A percentile compares a stretch with the other conserved stretches of the same genome.
These are phyloP conservation scores for Solanum rostratum DNA, from an alignment of 257 asterid species.

Conservation along the genomic window DNA sequence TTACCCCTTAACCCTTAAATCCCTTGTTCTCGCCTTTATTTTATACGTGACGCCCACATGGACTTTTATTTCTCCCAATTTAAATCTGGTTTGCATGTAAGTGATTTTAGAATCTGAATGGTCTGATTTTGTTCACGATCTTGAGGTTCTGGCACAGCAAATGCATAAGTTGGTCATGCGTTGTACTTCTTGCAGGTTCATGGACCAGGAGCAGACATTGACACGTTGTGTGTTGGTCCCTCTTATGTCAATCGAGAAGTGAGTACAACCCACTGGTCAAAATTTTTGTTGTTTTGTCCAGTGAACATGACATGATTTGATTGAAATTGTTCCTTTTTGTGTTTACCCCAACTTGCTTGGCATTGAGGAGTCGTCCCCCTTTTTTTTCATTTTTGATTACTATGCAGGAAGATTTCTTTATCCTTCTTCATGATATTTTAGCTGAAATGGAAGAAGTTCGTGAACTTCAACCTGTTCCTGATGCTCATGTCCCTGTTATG, in stretches of 20 bases:
- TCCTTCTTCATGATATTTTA: conserved; percentile 19
- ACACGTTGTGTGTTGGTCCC: conserved; percentile 29
- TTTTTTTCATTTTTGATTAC: not conserved
- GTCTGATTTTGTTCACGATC: not conserved
- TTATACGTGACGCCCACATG: not conserved
- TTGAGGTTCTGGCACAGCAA: not conserved
- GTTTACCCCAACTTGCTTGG: not conserved
- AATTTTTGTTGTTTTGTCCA: not conserved
- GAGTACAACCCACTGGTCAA: not conserved
- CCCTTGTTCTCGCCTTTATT: not conserved
- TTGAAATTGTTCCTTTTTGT: not conserved
- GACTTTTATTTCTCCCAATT: not conserved
- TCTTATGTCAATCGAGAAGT: conserved; percentile 25
- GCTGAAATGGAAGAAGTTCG: conserved; percentile 26
- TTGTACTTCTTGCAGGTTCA: not conserved
- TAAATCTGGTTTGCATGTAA: not conserved
- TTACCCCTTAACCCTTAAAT: not conserved
- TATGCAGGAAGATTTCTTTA: conserved; percentile 28
- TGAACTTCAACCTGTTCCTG: conserved; percentile 29
- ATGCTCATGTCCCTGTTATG: conserved; percentile 32
- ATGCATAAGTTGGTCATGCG: not conserved
- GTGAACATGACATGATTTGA: not conserved
- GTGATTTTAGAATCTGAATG: not conserved
- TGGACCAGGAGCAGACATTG: conserved; percentile 34
- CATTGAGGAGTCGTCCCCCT: not conserved